A percentile compares a stretch with the other conserved stretches of the same genome.
These are phyloP conservation scores for Bolboschoenoplectus hybrid DNA, from an alignment of 202 grass and related monocot genomes.

Conservation along the genomic window DNA sequence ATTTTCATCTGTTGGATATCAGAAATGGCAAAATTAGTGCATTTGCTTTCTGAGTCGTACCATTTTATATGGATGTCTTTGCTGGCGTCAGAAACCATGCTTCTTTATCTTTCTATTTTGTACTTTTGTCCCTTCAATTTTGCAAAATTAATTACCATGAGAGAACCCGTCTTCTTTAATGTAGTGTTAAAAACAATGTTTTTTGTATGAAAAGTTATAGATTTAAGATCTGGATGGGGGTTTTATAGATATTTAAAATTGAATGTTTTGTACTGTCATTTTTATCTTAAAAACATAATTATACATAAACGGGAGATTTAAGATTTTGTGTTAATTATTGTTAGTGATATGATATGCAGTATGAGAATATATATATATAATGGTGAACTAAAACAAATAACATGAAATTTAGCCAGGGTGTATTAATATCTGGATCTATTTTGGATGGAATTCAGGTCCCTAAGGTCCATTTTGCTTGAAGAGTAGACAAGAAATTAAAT, in stretches of 20 bases:
- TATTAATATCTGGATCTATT: conserved; percentile 12
- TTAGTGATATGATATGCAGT: too few species aligned
- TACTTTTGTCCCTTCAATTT: not conserved
- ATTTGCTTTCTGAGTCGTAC: not conserved
- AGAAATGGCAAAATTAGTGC: not conserved
- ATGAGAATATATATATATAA: too few species aligned
- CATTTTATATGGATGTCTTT: conserved; percentile 12
- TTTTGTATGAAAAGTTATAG: too few species aligned
- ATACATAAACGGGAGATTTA: too few species aligned
- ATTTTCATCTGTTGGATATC: conserved; percentile 28
- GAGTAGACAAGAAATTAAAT: not conserved
- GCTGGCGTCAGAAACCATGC: not conserved
- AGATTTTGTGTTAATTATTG: too few species aligned
- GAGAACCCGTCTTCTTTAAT: too few species aligned
- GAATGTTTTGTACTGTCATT: too few species aligned
- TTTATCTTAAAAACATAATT: too few species aligned
- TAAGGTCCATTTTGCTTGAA: not conserved
- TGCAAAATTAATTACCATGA: too few species aligned
- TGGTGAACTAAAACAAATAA: not conserved
- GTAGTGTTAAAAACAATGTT: too few species aligned
- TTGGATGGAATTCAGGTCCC: not conserved
- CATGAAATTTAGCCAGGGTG: not conserved
- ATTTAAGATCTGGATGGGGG: too few species aligned
- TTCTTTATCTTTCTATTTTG: not conserved
- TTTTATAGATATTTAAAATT: too few species aligned